Conservation (phyloP, 2,329 filamentous ascomycete species). For the Colletotrichum scovillei region DNA sequence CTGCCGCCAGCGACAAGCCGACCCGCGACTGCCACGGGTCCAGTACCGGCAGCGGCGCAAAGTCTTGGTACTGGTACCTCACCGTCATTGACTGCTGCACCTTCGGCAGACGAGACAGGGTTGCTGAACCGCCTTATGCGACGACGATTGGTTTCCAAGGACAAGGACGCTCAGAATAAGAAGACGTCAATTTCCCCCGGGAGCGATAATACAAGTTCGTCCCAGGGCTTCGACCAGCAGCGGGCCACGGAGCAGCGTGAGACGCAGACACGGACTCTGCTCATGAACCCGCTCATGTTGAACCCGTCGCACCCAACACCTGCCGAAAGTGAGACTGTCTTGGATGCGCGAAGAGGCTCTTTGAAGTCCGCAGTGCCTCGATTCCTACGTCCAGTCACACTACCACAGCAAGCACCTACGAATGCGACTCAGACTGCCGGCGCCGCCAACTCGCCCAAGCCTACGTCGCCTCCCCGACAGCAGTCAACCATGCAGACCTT, state of each 20-base stretch:
- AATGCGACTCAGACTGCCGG: background rate
- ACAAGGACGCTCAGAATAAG: conserved; percentile 20
- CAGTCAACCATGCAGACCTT: conserved; percentile 3
- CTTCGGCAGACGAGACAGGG: conserved; percentile 15
- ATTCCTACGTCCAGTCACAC: conserved; percentile 16
- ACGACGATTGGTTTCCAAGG: conserved; percentile 25
- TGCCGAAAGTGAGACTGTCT: conserved; percentile 1
- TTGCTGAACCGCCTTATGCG: conserved; percentile 27
- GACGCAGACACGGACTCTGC: conserved; percentile 8
- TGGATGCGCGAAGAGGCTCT: background rate
- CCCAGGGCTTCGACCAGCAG: background rate
- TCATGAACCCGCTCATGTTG: background rate
- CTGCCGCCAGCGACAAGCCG: background rate
- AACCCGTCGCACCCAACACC: conserved; percentile 4
- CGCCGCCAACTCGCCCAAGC: background rate
- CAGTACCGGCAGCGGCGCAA: background rate
- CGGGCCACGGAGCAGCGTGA: background rate
- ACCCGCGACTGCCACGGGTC: conserved; percentile 7
- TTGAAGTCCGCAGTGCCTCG: conserved; percentile 17
- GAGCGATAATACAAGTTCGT: background rate
- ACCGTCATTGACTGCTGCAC: conserved; percentile 17
- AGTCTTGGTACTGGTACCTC: conserved; percentile 1
- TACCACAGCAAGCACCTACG: background rate
- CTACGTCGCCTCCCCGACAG: background rate
- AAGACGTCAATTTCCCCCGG: conserved; percentile 3